Base-by-base conservation (phyloP, 2,329 filamentous ascomycete species). In the Talaromyces sp. region DNA sequence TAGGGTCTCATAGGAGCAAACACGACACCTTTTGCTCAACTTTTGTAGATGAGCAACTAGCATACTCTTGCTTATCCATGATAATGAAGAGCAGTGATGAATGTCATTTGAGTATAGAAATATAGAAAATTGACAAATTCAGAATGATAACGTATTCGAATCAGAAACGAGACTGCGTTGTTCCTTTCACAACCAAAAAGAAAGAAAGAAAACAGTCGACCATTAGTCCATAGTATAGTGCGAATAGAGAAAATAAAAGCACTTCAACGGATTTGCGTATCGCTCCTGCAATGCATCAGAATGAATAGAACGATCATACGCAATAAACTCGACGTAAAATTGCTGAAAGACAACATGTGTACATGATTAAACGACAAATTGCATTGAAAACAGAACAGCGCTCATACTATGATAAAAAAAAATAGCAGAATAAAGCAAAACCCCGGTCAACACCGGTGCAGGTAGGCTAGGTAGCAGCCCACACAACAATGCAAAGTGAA, bases 401-500 rank as follows among this genome's bases (percentile, higher is more conserved):
- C 52, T 56, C 24, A 54, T 24, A 16, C n/a, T 56, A 22, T 14
- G 13, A 39, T 19, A 11, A 24, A 50, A 52, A 22, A 22, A 22
- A 22, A 22, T 22, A 35, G 11, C 19, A 9, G 31, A 35, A 54
- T 6, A 54, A 35, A 35, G n/a, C 9, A 37, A 37, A 24, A n/a
- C n/a, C 19, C n/a, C 11, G 33, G 37, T 56, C 14, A 61, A 61
- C 59, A 50, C 45, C 59, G 41, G 47, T 39, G 19, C 43, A 60
- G 6, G 43, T 35, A 60, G 58, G 43, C 31, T 7, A 31, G 27
- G 1, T 31, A 39, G 16, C 19, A 19, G 7, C 57, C n/a, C 31
- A 49, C n/a, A 35, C 19, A 16, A 49, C 43, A 60, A 60, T 60
- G 58, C 58, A 60, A 60, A 50, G 11, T 49, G 27, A 27, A 60